Base-by-base conservation (phyloP, 352 stramenopile species). In the Globisporangium recalcitrans region DNA sequence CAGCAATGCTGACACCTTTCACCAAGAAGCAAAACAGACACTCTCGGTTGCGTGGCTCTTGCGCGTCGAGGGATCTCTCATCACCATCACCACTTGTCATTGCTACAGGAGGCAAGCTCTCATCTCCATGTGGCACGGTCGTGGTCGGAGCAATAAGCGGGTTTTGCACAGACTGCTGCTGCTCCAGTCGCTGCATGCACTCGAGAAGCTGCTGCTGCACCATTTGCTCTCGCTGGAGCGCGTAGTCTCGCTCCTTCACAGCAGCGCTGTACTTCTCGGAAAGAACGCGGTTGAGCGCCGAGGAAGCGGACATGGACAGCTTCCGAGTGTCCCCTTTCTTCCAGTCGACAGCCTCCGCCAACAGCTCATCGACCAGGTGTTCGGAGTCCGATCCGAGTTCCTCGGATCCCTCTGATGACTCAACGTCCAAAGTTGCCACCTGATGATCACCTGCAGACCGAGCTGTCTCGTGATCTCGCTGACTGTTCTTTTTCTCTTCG, bases 231-330 rank as follows among this genome's bases (percentile, higher is more conserved):
- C 70, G 67, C 11, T 71, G 66, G 1, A 84, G 34, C 0, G 74
- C 75, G 13, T 65, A 63, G 44, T 88, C 77, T 52, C 79, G 72
- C 38, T 87, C 77, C 21, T 62, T 47, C 14, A 85, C 24, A 9
- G 70, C 72, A 1, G 34, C 46, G 11, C 64, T 51, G 56, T 85
- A 82, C 60, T 87, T 82, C 16, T 80, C 73, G 0, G 62, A 59
- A 14, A 87, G 65, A 2, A 80, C 47, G n/a, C 69, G 52, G 29
- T 85, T 72, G 44, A 84, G 64, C 58, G 68, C 69, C 10, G 57
- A 65, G 14, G 44, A 58, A 10, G 49, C 13, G 3, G 32, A 57
- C 11, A 38, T 31, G 0, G 63, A 49, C 6, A 63, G 31, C 57
- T 48, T 42, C n/a, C 47, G 4, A 29, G 22, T 36, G 21, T 13